Base-by-base conservation (phyloP, 768 basidiomycete species). In the Galerina sulciceps region DNA sequence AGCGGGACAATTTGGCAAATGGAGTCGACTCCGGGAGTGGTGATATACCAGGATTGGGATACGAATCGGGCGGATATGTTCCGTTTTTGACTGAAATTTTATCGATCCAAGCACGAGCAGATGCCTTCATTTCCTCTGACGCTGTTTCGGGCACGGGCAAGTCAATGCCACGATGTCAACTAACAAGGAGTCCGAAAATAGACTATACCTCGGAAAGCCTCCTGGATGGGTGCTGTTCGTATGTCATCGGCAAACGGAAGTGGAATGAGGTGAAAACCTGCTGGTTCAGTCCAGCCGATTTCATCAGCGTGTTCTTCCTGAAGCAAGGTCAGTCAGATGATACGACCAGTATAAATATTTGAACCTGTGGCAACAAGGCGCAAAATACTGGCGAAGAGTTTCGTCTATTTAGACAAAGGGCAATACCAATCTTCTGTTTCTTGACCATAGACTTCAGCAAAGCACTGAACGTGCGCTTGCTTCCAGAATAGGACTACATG, bases 201-300 rank as follows among this genome's bases (percentile, higher is more conserved):
- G 44, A 45, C 15, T 60, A 72, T 73, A 87, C 94, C 89, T 79
- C 82, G 80, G 63, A 81, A 77, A 6, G 80, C 87, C 54, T 85
- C 79, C 17, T 87, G 84, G 10, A 94, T 73, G 2, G 90, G 88
- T 6, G 91, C 90, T 17, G 81, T 79, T 47, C 97, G 86, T 48
- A 99, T 90, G 66, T 99, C 97, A 69, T 99, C 97, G 4, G 92
- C 90, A 70, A 91, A 99, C 0, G 96, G 96, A n/a, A 98, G 71
- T 14, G 90, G 90, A 57, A 98, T 89, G 50, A 99, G 79, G 72
- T 99, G 95, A 67, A 99, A 91, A 5, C 97, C 97, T 1, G 92
- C 86, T 35, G 97, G 93, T 41, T 91, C 88, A 51, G 84, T 86
- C 79, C 86, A 90, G 6, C 91, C 93, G 10, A 81, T 82, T 34